Conservation (phyloP, 768 basidiomycete genomes). For the Dioszegia aurantiaca region DNA sequence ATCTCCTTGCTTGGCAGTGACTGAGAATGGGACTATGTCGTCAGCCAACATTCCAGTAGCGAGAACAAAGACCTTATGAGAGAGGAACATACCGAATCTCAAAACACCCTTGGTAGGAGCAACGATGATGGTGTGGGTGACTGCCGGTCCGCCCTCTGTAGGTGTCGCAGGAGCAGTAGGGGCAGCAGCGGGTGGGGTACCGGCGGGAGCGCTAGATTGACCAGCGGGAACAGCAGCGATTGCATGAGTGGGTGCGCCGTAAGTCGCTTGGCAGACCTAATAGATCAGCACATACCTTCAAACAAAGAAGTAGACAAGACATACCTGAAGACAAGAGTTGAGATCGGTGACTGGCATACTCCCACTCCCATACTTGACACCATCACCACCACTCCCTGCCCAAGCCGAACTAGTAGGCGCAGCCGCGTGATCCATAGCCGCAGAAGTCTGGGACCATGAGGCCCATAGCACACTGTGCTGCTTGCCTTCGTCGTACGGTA, state of each 20-base stretch:
- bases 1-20: conserved; percentile 31
- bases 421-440: not conserved
- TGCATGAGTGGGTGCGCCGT: not conserved
- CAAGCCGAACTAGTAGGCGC: not conserved
- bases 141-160: conserved; percentile 1
- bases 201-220: not conserved
- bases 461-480: conserved; percentile 8
- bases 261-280: conserved; percentile 17
- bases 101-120: conserved; percentile 41
- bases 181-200: not conserved
- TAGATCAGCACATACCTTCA: not conserved
- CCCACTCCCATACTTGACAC: conserved; percentile 6
- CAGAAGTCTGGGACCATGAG: not conserved
- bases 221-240: not conserved
- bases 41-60: not conserved
- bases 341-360: conserved; percentile 14
- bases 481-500: not conserved
- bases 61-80: not conserved
- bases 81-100: conserved; percentile 28
- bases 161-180: not conserved
- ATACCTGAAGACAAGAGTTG: conserved; percentile 20
- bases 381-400: not conserved
- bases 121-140: conserved; percentile 37
- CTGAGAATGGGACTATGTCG: conserved; percentile 37
- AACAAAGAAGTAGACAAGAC: conserved; percentile 3